Percentiles rank a stretch among this genome's conserved stretches.
Conservation (phyloP, 2,329 filamentous ascomycete species). For the Fusarium pininemorale region DNA sequence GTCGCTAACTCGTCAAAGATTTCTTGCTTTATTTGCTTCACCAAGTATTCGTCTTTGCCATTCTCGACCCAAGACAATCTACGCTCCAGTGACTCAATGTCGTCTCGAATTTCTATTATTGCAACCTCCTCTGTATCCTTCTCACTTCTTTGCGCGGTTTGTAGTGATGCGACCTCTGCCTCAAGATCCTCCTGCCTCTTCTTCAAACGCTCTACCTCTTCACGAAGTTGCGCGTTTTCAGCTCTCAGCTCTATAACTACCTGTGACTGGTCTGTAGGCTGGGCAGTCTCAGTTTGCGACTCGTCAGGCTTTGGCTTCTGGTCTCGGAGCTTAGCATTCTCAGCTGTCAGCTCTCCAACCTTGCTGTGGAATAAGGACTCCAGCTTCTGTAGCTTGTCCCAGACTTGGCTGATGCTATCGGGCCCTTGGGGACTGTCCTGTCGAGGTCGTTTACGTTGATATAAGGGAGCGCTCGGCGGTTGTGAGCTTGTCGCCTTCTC, state of each 20-base stretch:
- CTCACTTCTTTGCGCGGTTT: not conserved
- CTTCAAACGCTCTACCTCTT: not conserved
- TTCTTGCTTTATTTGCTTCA: not conserved
- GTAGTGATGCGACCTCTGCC: not conserved
- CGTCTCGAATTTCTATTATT: not conserved
- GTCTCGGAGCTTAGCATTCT: not conserved
- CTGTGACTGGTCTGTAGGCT: not conserved
- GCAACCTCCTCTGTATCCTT: not conserved
- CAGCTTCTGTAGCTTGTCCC: not conserved
- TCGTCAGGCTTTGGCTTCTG: not conserved
- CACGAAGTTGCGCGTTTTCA: not conserved
- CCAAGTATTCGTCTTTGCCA: not conserved
- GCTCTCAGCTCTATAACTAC: not conserved
- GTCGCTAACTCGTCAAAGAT: not conserved
- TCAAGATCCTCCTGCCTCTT: not conserved
- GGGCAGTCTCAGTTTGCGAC: not conserved
- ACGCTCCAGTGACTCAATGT: not conserved
- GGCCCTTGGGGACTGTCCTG: not conserved
- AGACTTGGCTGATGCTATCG: not conserved
- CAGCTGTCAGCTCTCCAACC: not conserved
- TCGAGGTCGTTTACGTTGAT: not conserved
- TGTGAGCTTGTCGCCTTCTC: not conserved
- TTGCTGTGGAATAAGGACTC: not conserved
- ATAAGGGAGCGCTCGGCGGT: not conserved
- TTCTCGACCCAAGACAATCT: not conserved